Conservation (phyloP, 2,329 filamentous ascomycete genomes). For the Ilyonectria destructans region DNA sequence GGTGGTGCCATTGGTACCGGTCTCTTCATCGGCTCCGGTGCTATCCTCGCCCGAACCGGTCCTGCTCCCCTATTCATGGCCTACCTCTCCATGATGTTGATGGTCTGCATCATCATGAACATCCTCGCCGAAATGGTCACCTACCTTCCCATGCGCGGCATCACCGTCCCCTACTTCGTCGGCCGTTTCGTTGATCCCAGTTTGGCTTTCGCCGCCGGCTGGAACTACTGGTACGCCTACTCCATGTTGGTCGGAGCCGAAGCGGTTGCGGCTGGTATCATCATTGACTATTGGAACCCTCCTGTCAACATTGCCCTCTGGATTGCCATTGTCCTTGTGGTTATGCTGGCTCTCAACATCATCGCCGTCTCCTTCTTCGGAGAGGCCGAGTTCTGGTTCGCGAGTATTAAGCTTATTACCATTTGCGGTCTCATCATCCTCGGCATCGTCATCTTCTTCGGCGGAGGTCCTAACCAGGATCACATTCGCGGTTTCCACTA, state of each 20-base stretch:
- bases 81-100: slow-evolving; percentile 71
- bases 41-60: slow-evolving; percentile 69
- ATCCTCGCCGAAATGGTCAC: slow-evolving; percentile 69
- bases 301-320: slow-evolving; percentile 69
- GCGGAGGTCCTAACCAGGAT: slow-evolving; percentile 68
- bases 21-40: slow-evolving; percentile 75
- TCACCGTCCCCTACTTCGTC: slow-evolving; percentile 72
- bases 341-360: slow-evolving; percentile 71
- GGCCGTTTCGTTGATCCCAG: slow-evolving; percentile 70
- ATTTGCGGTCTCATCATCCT: slow-evolving; percentile 73
- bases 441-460: slow-evolving; percentile 63
- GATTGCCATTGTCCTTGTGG: slow-evolving; percentile 71
- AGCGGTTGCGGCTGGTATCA: slow-evolving; percentile 70
- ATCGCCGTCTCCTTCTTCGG: slow-evolving; percentile 72
- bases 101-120: slow-evolving; percentile 72
- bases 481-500: slow-evolving; percentile 59
- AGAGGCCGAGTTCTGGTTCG: slow-evolving; percentile 75
- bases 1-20: slow-evolving; percentile 74
- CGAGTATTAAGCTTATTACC: slow-evolving; percentile 72
- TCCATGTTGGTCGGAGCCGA: slow-evolving; percentile 72
- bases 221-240: slow-evolving; percentile 77
- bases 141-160: slow-evolving; percentile 70
- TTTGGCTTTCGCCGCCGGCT: slow-evolving; percentile 71
- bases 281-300: slow-evolving; percentile 74
- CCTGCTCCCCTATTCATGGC: slow-evolving; percentile 80